These are phyloP conservation scores for Cyclostephanos tholiformis DNA, from an alignment of 108 stramenopile species.

Conservation along the genomic window DNA sequence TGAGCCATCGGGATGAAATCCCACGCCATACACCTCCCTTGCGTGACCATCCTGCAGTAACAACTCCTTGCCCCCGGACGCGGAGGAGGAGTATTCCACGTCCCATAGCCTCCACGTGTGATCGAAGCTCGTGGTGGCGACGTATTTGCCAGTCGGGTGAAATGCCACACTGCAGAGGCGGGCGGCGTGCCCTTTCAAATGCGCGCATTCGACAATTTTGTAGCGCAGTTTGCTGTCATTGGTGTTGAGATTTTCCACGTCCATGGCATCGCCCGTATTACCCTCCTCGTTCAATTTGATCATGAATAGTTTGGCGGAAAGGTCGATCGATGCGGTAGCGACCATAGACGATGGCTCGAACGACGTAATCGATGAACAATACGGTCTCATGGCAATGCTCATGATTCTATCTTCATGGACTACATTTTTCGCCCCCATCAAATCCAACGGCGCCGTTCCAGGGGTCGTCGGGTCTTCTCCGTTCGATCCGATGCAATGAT, in stretches of 20 bases:
- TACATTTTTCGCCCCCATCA: conserved; percentile 59
- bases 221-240: conserved; percentile 21
- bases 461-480: neutral
- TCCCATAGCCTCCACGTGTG: conserved; percentile 99
- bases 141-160: conserved; percentile 86
- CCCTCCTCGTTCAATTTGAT: conserved; percentile 44
- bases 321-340: conserved; percentile 83
- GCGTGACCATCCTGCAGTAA: conserved; percentile 96
- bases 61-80: conserved; percentile 64
- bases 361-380: conserved; percentile 33
- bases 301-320: conserved; percentile 81
- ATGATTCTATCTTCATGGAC: conserved; percentile 90
- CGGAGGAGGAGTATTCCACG: conserved; percentile 83
- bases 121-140: conserved; percentile 95
- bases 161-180: conserved; percentile 92
- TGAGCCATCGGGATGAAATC: conserved; percentile 96
- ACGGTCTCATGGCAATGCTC: conserved; percentile 69
- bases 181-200: conserved; percentile 86
- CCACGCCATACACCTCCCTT: conserved; percentile 89
- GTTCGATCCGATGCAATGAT: conserved; percentile 14
- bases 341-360: conserved; percentile 42
- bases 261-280: conserved; percentile 28
- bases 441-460: conserved; percentile 56
- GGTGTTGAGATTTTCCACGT: conserved; percentile 38
- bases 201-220: conserved; percentile 64